phyloP scores from a whole-genome alignment of 169 alveolate genomes.

The Babesia caballi region DNA sequence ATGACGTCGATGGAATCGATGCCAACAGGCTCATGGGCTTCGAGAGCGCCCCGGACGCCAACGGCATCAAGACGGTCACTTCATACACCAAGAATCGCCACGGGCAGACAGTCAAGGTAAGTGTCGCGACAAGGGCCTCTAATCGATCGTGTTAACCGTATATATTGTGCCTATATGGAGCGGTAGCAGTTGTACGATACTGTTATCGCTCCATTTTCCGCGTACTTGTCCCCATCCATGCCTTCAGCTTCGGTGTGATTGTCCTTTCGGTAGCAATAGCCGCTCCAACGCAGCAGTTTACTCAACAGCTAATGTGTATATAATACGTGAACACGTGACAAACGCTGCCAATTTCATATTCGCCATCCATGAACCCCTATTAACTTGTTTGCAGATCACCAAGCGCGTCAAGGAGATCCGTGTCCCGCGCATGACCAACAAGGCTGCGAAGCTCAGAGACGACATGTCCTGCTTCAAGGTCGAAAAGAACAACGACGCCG shows the following conservation, averaged over 20 bases:
- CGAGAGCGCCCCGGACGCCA: conserved; percentile 66
- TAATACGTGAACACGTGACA: too few relatives aligned
- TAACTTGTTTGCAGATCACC: conserved; percentile 56
- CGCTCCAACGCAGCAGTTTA: too few relatives aligned
- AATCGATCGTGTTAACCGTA: too few relatives aligned
- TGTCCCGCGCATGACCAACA: conserved; percentile 59
- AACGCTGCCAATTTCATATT: too few relatives aligned
- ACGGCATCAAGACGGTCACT: conserved; percentile 77
- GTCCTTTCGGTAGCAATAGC: background rate
- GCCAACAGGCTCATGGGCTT: conserved; percentile 40
- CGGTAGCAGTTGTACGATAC: too few relatives aligned
- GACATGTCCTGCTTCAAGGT: conserved; percentile 66
- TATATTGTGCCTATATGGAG: too few relatives aligned
- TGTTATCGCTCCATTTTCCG: too few relatives aligned
- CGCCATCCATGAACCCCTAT: too few relatives aligned
- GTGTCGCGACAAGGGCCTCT: too few relatives aligned
- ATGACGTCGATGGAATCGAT: conserved; percentile 65
- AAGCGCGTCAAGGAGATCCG: conserved; percentile 73
- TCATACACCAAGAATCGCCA: conserved; percentile 70
- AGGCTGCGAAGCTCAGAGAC: conserved; percentile 66
- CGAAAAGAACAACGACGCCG: conserved; percentile 47
- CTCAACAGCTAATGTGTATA: too few relatives aligned
- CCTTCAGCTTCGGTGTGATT: too few relatives aligned
- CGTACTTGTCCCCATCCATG: too few relatives aligned
- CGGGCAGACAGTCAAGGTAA: conserved; percentile 81